These are phyloP conservation scores for Solanum dulcamara DNA, from an alignment of 257 asterid species.

Conservation along the genomic window DNA sequence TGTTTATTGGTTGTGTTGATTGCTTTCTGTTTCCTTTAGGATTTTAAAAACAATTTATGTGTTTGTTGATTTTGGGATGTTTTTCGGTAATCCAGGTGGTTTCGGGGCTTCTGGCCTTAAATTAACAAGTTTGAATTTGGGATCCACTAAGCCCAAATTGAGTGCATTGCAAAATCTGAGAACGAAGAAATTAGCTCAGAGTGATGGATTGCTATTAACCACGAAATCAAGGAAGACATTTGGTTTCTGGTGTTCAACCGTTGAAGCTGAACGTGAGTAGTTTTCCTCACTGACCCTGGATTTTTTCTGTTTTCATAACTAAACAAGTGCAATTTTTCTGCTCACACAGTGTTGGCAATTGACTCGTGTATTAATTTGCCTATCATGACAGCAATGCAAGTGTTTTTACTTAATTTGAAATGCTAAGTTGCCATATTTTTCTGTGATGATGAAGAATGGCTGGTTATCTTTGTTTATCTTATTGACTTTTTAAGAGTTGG, in stretches of 20 bases:
- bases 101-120: conserved; percentile 49
- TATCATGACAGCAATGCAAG: not conserved
- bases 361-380: not conserved
- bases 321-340: not conserved
- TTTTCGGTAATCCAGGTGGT: conserved; percentile 31
- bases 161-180: conserved; percentile 16
- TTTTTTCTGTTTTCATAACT: not conserved
- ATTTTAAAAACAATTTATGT: not conserved
- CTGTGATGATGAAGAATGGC: not conserved
- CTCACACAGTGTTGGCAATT: not conserved
- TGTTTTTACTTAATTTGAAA: not conserved
- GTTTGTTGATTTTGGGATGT: not conserved
- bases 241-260: conserved; percentile 23
- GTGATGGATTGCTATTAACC: conserved; percentile 29
- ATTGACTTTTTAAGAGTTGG: not conserved
- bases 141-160: conserved; percentile 31
- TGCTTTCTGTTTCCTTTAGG: not conserved
- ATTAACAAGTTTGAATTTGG: conserved; percentile 30
- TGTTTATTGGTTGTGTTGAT: not conserved
- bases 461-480: not conserved
- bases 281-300: not conserved
- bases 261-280: conserved; percentile 37
- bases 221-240: conserved; percentile 24
- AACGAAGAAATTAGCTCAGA: conserved; percentile 10
- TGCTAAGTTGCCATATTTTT: not conserved